Base-by-base conservation (phyloP, 2,329 filamentous ascomycete species). In the Calonectria hongkongensis region DNA sequence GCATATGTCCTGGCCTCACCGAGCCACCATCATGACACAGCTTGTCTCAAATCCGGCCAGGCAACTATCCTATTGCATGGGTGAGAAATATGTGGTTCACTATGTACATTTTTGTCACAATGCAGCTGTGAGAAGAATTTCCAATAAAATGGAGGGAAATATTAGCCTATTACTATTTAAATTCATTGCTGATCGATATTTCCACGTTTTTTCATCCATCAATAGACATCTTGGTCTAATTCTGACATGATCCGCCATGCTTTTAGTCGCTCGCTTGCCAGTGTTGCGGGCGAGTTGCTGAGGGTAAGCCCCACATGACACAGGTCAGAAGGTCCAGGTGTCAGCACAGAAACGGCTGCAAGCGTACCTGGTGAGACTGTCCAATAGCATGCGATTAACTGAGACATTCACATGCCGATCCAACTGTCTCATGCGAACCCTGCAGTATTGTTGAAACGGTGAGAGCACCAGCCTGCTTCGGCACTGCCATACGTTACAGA, bases 371-470 rank as follows among this genome's bases (percentile, higher is more conserved):
- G 33, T n/a, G 25, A 3, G 21, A 39, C n/a, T 9, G 39, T 21
- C 54, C 54, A 60, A 41, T 60, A 16, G 21, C 21, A 28, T 21
- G 18, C 21, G 13, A 16, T 25, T 13, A 21, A 41, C 54, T 25
- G 39, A 60, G 33, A 21, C 54, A 27, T 18, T 60, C 54, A 60
- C 54, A 60, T 60, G 54, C 54, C 25, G 25, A 39, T 60, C 36
- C 21, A 18, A 25, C n/a, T 10, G 45, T 21, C n/a, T 16, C 8
- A 16, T 60, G 33, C 54, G 13, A 41, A 41, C 33, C 54, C 54
- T 60, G 69, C 69, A 71, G 39, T 36, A 27, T 5, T n/a, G 27
- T 67, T 43, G 30, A 18, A 33, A 48, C 48, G 60, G 48, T 39
- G 54, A 27, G 3, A 39, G 51, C 33, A 21, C 51, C 33, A 39